These are phyloP conservation scores for Rhodosporidiobolus odoratus DNA, from an alignment of 768 basidiomycete species.

Conservation along the genomic window DNA sequence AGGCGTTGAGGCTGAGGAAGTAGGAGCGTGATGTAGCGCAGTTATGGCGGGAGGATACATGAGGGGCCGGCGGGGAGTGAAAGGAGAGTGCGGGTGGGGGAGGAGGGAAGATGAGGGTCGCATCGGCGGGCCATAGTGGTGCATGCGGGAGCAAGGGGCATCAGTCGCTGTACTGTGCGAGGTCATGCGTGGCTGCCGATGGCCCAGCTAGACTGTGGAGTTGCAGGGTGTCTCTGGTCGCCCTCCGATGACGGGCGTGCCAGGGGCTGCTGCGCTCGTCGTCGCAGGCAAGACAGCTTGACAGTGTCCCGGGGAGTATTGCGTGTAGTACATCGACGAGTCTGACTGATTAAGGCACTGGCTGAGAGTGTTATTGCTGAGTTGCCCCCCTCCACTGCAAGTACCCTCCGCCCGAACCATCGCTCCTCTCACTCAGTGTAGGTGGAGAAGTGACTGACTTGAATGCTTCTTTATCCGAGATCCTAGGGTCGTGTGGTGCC, in stretches of 20 bases:
- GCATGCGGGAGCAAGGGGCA: background rate
- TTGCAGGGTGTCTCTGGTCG: too few relatives aligned
- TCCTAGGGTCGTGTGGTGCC: conserved; percentile 26
- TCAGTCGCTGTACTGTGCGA: background rate
- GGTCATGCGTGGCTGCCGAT: too few relatives aligned
- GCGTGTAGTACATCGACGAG: too few relatives aligned
- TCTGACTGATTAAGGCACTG: background rate
- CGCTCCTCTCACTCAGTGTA: background rate
- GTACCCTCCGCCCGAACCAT: background rate
- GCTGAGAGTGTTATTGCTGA: background rate
- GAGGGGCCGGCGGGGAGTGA: background rate
- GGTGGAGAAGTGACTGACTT: conserved; percentile 1
- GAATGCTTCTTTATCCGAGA: conserved; percentile 30
- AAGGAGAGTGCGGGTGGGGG: background rate
- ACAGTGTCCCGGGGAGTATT: too few relatives aligned
- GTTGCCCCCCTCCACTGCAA: background rate
- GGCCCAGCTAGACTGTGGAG: too few relatives aligned
- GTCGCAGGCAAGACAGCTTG: too few relatives aligned
- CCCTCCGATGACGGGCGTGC: too few relatives aligned
- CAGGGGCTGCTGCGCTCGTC: too few relatives aligned
- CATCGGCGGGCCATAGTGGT: background rate
- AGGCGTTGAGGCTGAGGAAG: conserved; percentile 35
- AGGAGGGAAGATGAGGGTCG: background rate
- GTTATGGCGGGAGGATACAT: background rate
- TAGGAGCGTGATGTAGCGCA: background rate